A percentile compares a stretch with the other conserved stretches of the same genome.
Conservation (phyloP, 2,329 filamentous ascomycete species). For the Trichoderma gracile region DNA sequence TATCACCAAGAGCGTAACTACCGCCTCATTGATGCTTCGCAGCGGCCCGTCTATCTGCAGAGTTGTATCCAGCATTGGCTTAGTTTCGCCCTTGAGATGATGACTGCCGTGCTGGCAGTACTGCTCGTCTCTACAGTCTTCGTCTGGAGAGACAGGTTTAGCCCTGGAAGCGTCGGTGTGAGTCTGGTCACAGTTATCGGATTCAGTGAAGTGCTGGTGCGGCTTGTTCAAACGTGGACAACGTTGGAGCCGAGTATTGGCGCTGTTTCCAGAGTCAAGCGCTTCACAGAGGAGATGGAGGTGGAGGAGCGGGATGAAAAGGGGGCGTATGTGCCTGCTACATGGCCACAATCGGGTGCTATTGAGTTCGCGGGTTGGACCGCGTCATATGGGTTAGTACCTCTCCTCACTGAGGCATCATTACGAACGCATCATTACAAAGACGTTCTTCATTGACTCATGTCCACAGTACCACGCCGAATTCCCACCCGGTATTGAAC, state of each 20-base stretch:
- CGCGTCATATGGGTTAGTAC: slow-evolving; percentile 33
- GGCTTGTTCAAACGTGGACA: slow-evolving; percentile 39
- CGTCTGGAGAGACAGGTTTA: slow-evolving; percentile 34
- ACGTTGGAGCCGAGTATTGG: slow-evolving; percentile 39
- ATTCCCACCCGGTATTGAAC: slow-evolving; percentile 32
- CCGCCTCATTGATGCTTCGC: slow-evolving; percentile 39
- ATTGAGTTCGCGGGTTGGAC: slow-evolving; percentile 36
- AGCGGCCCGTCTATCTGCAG: slow-evolving; percentile 43
- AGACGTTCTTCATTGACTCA: background rate
- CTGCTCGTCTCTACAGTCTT: slow-evolving; percentile 48
- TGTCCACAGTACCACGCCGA: slow-evolving; percentile 28
- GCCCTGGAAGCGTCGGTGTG: slow-evolving; percentile 35
- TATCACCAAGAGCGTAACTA: slow-evolving; percentile 10
- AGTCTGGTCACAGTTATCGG: slow-evolving; percentile 34
- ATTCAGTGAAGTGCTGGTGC: slow-evolving; percentile 35
- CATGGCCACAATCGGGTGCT: slow-evolving; percentile 38
- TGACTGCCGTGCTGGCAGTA: slow-evolving; percentile 48
- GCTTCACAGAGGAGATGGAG: slow-evolving; percentile 35
- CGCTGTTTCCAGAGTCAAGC: slow-evolving; percentile 40
- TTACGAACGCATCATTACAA: background rate
- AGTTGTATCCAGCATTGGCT: slow-evolving; percentile 53
- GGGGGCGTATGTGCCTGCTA: slow-evolving; percentile 21
- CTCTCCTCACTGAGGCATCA: background rate
- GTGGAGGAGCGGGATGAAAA: slow-evolving; percentile 13
- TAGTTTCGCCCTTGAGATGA: slow-evolving; percentile 48